Percentiles rank a stretch among this genome's conserved stretches.
Conservation (phyloP, 805 yeast genomes). For the Scheffersomyces stipitis region DNA sequence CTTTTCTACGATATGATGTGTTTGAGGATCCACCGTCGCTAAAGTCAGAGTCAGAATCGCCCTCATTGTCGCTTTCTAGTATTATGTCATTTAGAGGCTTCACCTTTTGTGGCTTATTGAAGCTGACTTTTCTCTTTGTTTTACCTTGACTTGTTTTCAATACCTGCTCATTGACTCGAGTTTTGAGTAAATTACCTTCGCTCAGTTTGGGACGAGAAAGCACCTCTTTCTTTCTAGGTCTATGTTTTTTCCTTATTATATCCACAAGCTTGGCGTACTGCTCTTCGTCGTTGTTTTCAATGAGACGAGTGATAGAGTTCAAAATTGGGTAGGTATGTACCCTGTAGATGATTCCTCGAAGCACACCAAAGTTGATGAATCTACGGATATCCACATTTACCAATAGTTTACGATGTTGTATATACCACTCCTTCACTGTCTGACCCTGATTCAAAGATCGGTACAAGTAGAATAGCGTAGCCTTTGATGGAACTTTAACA, state of each 20-base stretch:
- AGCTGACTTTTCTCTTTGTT: slow-evolving; percentile 33
- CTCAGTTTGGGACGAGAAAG: slow-evolving; percentile 1
- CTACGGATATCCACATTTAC: slow-evolving; percentile 76
- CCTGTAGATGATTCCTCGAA: slow-evolving; percentile 78
- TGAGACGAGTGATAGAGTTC: slow-evolving; percentile 35
- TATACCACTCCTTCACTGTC: slow-evolving; percentile 78
- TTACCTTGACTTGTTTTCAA: slow-evolving; percentile 18
- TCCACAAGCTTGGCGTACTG: slow-evolving; percentile 12
- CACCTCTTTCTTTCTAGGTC: background rate
- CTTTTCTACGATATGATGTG: too few relatives aligned
- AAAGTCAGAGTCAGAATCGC: background rate
- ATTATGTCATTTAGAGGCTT: slow-evolving; percentile 11
- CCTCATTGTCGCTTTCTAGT: slow-evolving; percentile 7
- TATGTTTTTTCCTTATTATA: slow-evolving; percentile 13
- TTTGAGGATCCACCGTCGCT: too few relatives aligned
- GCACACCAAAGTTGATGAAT: slow-evolving; percentile 82
- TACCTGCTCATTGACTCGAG: slow-evolving; percentile 13
- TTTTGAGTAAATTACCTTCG: slow-evolving; percentile 9
- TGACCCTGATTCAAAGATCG: slow-evolving; percentile 76
- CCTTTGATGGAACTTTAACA: slow-evolving; percentile 55
- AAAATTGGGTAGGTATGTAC: slow-evolving; percentile 74
- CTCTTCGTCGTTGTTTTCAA: slow-evolving; percentile 27
- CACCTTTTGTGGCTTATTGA: slow-evolving; percentile 16
- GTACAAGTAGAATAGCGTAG: slow-evolving; percentile 70
- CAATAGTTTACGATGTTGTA: slow-evolving; percentile 58